Percentiles rank a stretch among this genome's conserved stretches.
phyloP scores from a whole-genome alignment of 768 basidiomycete species.

The Phaffia australis region DNA sequence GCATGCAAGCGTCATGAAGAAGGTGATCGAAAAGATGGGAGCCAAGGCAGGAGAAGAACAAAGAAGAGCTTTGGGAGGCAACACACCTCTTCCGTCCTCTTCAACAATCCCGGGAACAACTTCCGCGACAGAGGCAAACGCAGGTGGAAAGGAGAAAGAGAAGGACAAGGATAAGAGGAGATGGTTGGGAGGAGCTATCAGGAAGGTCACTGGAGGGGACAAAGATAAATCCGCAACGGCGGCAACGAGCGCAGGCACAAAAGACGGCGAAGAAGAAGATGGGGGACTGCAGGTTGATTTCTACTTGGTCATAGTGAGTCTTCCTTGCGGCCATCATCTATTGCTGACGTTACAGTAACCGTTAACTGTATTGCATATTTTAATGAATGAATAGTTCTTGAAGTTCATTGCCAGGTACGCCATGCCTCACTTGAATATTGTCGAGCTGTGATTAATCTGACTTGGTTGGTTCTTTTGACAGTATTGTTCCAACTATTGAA shows the following conservation, averaged over 20 bases:
- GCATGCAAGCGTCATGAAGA: constrained; percentile 98
- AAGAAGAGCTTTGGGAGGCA: constrained; percentile 11
- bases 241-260: constrained; percentile 46
- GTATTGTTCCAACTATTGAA: constrained; percentile 97
- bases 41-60: constrained; percentile 17
- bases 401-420: constrained; percentile 74
- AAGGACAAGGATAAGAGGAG: constrained; percentile 49
- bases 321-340: not conserved
- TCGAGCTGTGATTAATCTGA: not conserved
- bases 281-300: constrained; percentile 96
- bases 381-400: constrained; percentile 50
- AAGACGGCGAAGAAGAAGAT: constrained; percentile 49
- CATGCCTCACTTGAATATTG: not conserved
- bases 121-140: not conserved
- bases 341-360: not conserved
- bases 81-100: not conserved
- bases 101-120: not conserved
- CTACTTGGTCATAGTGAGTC: constrained; percentile 43
- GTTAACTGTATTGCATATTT: not conserved
- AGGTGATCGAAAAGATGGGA: constrained; percentile 38
- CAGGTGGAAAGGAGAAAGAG: constrained; percentile 39
- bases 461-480: constrained; percentile 31
- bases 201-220: constrained; percentile 56
- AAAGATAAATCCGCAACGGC: constrained; percentile 29
- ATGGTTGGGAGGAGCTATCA: constrained; percentile 56